phyloP scores from a whole-genome alignment of 179 eudicot genomes.

The Spergularia azorica region DNA sequence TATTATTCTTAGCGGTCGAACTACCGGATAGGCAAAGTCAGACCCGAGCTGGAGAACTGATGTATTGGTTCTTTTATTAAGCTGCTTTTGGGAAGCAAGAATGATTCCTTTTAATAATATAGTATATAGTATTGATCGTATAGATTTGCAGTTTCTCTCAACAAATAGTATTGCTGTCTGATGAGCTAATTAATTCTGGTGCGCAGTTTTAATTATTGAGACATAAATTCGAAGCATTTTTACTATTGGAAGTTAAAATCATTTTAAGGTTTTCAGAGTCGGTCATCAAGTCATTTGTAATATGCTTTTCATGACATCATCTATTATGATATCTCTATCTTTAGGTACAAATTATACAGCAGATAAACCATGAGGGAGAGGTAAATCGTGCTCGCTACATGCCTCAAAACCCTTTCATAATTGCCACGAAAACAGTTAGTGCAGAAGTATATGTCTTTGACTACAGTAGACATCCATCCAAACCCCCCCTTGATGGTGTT shows the following conservation, averaged over 20 bases:
- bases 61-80: not conserved
- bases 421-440: slow-evolving; percentile 86
- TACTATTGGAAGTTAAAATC: not conserved
- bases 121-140: not conserved
- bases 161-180: not conserved
- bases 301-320: slow-evolving; percentile 7
- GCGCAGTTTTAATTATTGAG: not conserved
- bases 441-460: slow-evolving; percentile 90
- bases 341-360: slow-evolving; percentile 92
- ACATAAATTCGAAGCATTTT: too few species aligned
- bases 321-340: slow-evolving; percentile 12
- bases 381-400: slow-evolving; percentile 91
- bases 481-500: slow-evolving; percentile 79
- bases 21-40: too few species aligned
- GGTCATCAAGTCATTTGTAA: not conserved
- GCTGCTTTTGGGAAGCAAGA: not conserved
- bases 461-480: slow-evolving; percentile 91
- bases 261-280: not conserved
- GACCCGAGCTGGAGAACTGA: too few species aligned
- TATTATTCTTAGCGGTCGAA: too few species aligned
- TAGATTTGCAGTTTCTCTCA: not conserved
- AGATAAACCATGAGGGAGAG: slow-evolving; percentile 90
- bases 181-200: not conserved
- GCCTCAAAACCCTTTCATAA: slow-evolving; percentile 63
- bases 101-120: not conserved